Base-by-base conservation (phyloP, 202 grass and related monocot species). In the Brachypodium distachyon region DNA sequence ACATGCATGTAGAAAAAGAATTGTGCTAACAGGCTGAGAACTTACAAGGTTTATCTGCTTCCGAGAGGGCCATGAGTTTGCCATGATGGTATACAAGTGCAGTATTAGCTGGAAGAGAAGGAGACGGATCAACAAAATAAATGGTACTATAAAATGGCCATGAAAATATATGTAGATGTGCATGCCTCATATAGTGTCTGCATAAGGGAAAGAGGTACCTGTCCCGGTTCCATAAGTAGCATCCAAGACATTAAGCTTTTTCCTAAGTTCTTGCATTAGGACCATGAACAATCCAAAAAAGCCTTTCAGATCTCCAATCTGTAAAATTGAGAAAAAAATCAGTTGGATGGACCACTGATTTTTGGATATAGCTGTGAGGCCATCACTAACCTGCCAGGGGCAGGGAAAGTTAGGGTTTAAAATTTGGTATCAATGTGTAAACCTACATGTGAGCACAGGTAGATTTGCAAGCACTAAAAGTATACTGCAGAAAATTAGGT, bases 31-130 rank as follows among this genome's bases (percentile, higher is more conserved):
- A 18, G 21, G 49, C 37, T 31, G 34, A 77, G 54, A 61, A 86
- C 91, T 94, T 92, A 97, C 94, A 97, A 22, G 94, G 91, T 7
- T 94, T 97, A 89, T 97, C 91, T 43, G 82, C 86, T 88, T 97
- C 94, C 12, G 84, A 90, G 59, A 97, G 80, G 53, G 94, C 89
- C 72, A 97, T 84, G 37, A 97, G 91, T 84, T 94, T 97, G 70
- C 91, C 94, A 56, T 97, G 84, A 86, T 97, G 94, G 63, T 97
- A 97, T 82, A 97, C 79, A 73, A 94, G 84, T 83, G 94, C 91
- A 26, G 94, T 97, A 78, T 97, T 97, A 66, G 86, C 94, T 97
- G 85, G 57, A 85, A 81, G 72, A 58, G 43, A 12, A 33, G 37
- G n/a, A 16, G 42, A 28, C 26, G 60, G 18, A 29, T 56, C 32